Evolutionary conservation across 2,329 filamentous ascomycete species (phyloP).

Genomic region (Penicillium sclerotigenum): DNA sequence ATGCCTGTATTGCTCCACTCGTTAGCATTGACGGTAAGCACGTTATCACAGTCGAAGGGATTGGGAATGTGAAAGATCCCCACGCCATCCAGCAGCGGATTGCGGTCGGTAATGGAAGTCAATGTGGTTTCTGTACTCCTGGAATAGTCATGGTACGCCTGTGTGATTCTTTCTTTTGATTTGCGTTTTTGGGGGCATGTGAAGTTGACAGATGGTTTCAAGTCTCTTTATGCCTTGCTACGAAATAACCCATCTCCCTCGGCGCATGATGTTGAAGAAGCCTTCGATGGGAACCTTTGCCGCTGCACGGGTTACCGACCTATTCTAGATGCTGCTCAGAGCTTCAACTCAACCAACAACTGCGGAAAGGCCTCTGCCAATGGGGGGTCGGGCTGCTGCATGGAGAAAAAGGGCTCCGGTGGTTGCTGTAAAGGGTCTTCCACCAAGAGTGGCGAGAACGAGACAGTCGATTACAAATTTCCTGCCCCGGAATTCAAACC

Average conservation of each 20-base stretch:
- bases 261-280: constrained; percentile 85
- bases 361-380: constrained; percentile 58
- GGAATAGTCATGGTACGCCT: constrained; percentile 79
- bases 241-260: constrained; percentile 76
- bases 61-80: constrained; percentile 80
- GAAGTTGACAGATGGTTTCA: constrained; percentile 8
- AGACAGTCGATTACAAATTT: constrained; percentile 54
- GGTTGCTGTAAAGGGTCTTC: constrained; percentile 65
- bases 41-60: constrained; percentile 95
- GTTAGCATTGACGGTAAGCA: constrained; percentile 95
- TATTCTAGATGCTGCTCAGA: constrained; percentile 90
- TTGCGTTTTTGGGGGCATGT: too few relatives aligned
- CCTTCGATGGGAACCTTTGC: constrained; percentile 94
- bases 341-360: constrained; percentile 59
- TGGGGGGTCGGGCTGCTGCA: constrained; percentile 67
- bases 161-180: not conserved
- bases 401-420: constrained; percentile 60
- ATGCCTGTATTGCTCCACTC: constrained; percentile 89
- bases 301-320: constrained; percentile 93
- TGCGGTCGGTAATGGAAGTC: constrained; percentile 85
- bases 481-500: constrained; percentile 89
- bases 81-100: constrained; percentile 90
- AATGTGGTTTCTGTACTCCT: constrained; percentile 94
- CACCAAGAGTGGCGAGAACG: constrained; percentile 40
- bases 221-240: constrained; percentile 87